Percentiles rank a stretch among this genome's conserved stretches.
phyloP scores from a whole-genome alignment of 371 early-diverging fungal genomes.

The Syncephalastrum contaminatum region DNA sequence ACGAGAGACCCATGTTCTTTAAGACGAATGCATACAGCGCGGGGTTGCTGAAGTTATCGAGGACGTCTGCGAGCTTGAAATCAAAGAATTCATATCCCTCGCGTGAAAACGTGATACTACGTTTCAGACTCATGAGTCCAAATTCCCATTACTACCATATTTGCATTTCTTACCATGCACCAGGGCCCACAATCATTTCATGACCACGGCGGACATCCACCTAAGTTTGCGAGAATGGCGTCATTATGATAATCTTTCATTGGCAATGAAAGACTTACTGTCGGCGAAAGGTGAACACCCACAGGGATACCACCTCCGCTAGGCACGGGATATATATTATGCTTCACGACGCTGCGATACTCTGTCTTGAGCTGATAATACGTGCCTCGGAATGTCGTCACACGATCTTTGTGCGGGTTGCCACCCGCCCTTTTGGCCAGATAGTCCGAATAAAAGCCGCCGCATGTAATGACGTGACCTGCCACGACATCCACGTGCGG shows the following conservation, averaged over 20 bases:
- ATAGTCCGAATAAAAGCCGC: conserved; percentile 47
- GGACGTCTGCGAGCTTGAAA: conserved; percentile 32
- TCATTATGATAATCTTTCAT: neutral
- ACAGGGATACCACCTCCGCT: conserved; percentile 51
- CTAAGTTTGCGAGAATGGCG: conserved; percentile 6
- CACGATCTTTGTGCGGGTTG: conserved; percentile 25
- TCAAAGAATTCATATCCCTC: conserved; percentile 46
- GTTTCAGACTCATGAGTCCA: neutral
- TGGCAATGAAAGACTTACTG: conserved; percentile 16
- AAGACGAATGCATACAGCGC: conserved; percentile 39
- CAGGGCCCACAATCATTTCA: conserved; percentile 50
- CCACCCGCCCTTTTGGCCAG: conserved; percentile 43
- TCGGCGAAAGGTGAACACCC: conserved; percentile 48
- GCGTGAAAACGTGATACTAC: conserved; percentile 40
- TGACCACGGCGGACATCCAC: conserved; percentile 43
- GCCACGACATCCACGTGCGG: conserved; percentile 36
- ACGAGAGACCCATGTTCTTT: conserved; percentile 38
- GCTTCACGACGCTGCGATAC: conserved; percentile 35
- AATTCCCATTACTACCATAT: neutral
- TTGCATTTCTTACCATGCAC: conserved; percentile 30
- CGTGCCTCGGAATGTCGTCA: conserved; percentile 46
- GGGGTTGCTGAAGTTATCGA: conserved; percentile 31
- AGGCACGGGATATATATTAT: conserved; percentile 51
- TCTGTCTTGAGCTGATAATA: conserved; percentile 49
- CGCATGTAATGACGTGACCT: conserved; percentile 47